Percentiles rank a stretch among this genome's conserved stretches.
These are phyloP conservation scores for Paramecium pentaurelia DNA, from an alignment of 73 alveolate species.

Conservation along the genomic window DNA sequence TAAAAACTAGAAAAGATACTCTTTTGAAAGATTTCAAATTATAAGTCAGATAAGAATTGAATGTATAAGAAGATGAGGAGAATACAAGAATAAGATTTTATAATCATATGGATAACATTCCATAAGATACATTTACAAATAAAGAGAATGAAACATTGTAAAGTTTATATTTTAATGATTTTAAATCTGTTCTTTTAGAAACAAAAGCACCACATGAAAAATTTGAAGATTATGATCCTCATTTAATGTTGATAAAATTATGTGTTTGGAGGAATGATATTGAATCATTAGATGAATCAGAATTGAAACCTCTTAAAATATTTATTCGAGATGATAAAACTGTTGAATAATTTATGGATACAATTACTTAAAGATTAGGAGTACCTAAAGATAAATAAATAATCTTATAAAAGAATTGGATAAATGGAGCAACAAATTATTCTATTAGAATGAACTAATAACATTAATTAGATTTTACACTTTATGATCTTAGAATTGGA, in stretches of 20 bases:
- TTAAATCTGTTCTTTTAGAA: constrained; percentile 30
- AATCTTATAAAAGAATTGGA: background rate
- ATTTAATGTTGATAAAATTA: background rate
- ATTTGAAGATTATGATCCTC: constrained; percentile 57
- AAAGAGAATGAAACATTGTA: background rate
- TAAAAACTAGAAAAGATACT: constrained; percentile 4
- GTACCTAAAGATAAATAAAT: constrained; percentile 15
- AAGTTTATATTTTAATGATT: constrained; percentile 43
- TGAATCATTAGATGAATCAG: background rate
- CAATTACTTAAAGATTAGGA: background rate
- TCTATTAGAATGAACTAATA: background rate
- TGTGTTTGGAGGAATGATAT: constrained; percentile 19
- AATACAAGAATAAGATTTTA: constrained; percentile 57
- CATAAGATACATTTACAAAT: constrained; percentile 51
- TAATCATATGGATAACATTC: constrained; percentile 16
- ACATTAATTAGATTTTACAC: background rate
- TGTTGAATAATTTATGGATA: constrained; percentile 1
- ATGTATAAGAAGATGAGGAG: constrained; percentile 35
- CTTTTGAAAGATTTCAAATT: constrained; percentile 14
- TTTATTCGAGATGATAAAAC: constrained; percentile 32
- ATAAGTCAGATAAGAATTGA: background rate
- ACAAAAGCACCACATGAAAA: constrained; percentile 15
- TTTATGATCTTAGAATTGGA: background rate
- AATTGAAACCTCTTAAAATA: background rate
- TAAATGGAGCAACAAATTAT: background rate